Evolutionary conservation across 345 rosid genomes (phyloP), one percentile per base, ranked within the genome.

Genomic region (Melastoma malabathricum): DNA sequence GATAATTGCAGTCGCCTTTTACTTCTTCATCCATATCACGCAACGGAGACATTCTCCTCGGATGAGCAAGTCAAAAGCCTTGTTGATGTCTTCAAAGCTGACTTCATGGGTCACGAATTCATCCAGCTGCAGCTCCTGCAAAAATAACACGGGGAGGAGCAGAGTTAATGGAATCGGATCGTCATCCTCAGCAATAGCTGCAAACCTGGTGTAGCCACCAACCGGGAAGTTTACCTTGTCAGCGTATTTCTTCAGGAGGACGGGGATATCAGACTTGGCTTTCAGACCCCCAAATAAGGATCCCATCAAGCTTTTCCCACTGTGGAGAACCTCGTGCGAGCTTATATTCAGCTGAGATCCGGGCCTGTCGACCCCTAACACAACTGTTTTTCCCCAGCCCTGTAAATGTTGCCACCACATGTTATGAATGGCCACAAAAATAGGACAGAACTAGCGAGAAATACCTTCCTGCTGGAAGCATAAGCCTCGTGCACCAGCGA

Each of bases 321-420:
- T 51, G 27, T 67, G 76, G 66, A 89, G 86, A 52, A 86, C 76
- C 5, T 89, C 86, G 3, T 0, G 27, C 20, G 86, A 79, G 58
- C 57, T 48, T 20, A 89, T 49, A 54, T 43, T 72, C 51, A 86
- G 43, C 29, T 60, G 59, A 14, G 90, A 64, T 16, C 75, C 85
- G 3, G 97, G 89, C 51, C 62, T 68, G 71, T 76, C 94, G 53
- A 89, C 90, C 39, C 97, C 95, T 58, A 86, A 25, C 9, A 81
- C 83, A 20, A 89, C 57, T 5, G 90, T 79, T 70, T 85, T 85
- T 49, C 97, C 95, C 95, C 95, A 89, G 17, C 97, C 94, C 95
- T 89, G 67, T 14, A 50, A 27, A 3, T 27, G 31, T 27, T 6
- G 31, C 4, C n/a, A 27, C 4, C 31, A 27, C 31, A 27, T 27